phyloP scores from a whole-genome alignment of 2,329 filamentous ascomycete species.

The Aspergillus pseudoglaucus region DNA sequence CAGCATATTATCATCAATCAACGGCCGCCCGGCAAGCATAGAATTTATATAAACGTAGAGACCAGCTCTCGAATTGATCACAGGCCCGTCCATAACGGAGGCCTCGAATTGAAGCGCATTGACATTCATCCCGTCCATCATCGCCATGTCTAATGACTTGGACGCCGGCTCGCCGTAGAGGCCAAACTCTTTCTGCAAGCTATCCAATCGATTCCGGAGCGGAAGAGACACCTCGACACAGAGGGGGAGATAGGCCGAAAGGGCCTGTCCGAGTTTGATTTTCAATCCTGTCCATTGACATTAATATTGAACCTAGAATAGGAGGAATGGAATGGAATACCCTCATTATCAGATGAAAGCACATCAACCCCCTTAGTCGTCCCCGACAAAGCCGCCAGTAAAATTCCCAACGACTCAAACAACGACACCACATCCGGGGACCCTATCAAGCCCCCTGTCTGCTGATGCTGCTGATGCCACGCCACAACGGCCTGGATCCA shows the following conservation, averaged over 20 bases:
- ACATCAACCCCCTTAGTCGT: constrained; percentile 31
- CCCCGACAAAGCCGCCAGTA: constrained; percentile 33
- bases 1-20: constrained; percentile 73
- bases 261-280: constrained; percentile 31
- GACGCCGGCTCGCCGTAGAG: constrained; percentile 37
- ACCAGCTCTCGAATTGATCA: constrained; percentile 69
- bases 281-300: constrained; percentile 25
- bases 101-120: constrained; percentile 48
- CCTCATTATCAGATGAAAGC: constrained; percentile 30
- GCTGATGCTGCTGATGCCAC: constrained; percentile 27
- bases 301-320: background rate
- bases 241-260: constrained; percentile 35
- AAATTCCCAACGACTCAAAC: constrained; percentile 37
- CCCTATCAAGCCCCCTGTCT: constrained; percentile 24
- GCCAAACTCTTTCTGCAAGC: constrained; percentile 36
- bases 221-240: constrained; percentile 34
- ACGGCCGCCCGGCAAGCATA: constrained; percentile 68
- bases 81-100: constrained; percentile 58
- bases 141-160: constrained; percentile 38
- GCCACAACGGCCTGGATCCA: constrained; percentile 35
- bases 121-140: constrained; percentile 38
- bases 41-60: constrained; percentile 82
- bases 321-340: constrained; percentile 13
- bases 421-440: constrained; percentile 34
- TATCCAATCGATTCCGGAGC: constrained; percentile 33